A percentile compares a stretch with the other conserved stretches of the same genome.
phyloP scores from a whole-genome alignment of 2,329 filamentous ascomycete genomes.

The Mycosphaerella arachidis region DNA sequence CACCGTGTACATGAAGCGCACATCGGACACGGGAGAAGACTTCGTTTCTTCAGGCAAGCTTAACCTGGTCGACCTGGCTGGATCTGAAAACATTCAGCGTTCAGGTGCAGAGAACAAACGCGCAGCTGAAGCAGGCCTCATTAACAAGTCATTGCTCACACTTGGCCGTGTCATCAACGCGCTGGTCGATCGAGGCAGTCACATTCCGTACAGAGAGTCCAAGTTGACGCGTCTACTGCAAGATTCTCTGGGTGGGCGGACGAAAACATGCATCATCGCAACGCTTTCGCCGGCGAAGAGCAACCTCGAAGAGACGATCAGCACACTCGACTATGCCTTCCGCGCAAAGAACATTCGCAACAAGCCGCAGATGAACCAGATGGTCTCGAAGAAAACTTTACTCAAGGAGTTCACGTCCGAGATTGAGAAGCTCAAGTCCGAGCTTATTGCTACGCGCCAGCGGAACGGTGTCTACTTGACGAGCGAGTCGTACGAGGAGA shows the following conservation, averaged over 20 bases:
- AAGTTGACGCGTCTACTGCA: constrained; percentile 92
- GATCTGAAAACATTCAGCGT: constrained; percentile 94
- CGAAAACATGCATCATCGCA: constrained; percentile 98
- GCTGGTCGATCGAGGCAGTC: constrained; percentile 79
- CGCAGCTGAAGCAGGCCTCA: constrained; percentile 88
- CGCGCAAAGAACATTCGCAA: constrained; percentile 98
- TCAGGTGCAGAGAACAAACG: constrained; percentile 98
- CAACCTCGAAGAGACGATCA: constrained; percentile 97
- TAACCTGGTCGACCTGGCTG: constrained; percentile 92
- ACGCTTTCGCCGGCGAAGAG: constrained; percentile 91
- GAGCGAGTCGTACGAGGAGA: constrained; percentile 82
- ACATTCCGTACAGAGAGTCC: constrained; percentile 91
- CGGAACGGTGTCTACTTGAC: constrained; percentile 93
- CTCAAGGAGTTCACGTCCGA: constrained; percentile 85
- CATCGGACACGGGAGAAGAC: constrained; percentile 78
- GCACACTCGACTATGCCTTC: constrained; percentile 95
- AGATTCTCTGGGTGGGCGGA: constrained; percentile 91
- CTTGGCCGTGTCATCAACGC: constrained; percentile 96
- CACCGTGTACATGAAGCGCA: constrained; percentile 81
- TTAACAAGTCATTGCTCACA: constrained; percentile 96
- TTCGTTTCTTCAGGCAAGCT: constrained; percentile 88
- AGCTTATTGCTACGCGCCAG: constrained; percentile 86
- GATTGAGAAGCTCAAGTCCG: constrained; percentile 90
- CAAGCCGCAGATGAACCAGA: constrained; percentile 90
- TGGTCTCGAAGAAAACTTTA: constrained; percentile 88